Base-by-base conservation (phyloP, 2,329 filamentous ascomycete genomes). In the Herpomyces periplanetae region DNA sequence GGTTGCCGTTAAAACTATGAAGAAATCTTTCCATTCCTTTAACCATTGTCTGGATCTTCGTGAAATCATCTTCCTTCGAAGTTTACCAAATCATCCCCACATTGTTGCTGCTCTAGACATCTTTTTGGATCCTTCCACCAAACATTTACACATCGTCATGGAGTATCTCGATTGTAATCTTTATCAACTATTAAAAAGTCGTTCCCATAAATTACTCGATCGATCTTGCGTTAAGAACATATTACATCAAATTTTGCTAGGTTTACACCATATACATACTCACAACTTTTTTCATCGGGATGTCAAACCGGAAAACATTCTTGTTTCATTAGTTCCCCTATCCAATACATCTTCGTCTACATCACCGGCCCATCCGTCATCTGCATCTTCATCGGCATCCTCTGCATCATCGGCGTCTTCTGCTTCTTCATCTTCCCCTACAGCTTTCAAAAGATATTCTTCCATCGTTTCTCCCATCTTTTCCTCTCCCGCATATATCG, bases 1-100 rank as follows among this genome's bases (percentile, higher is more conserved):
- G 80, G 65, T 96, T 31, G 80, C 80, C 16, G 88, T 96, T 43
- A 96, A 96, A 44, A 91, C 80, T 4, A 96, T 96, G 80, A 96
- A 96, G 51, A 96, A 96, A 53, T 73, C 64, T 0, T 96, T 91
- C 31, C 73, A 91, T 30, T 85, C 68, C 2, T 71, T 88, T 34
- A 45, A 54, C 8, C 64, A 71, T 20, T 96, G 80, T 37, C 43
- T 88, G 26, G 80, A 96, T 39, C 53, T 96, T 20, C 62, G 80
- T 25, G 80, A 96, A 39, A 80, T 96, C 27, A 80, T 96, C 35
- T 96, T 96, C 41, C 47, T 96, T 17, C 61, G 69, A 33, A 75
- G 71, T 5, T 47, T 96, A 8, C 80, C 80, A 2, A 47, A 53
- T 17, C 80, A 96, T 34, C 56, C 59, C 29, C 80, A 96, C 38